phyloP scores from a whole-genome alignment of 805 yeast genomes.

The Saturnispora sanitii region DNA sequence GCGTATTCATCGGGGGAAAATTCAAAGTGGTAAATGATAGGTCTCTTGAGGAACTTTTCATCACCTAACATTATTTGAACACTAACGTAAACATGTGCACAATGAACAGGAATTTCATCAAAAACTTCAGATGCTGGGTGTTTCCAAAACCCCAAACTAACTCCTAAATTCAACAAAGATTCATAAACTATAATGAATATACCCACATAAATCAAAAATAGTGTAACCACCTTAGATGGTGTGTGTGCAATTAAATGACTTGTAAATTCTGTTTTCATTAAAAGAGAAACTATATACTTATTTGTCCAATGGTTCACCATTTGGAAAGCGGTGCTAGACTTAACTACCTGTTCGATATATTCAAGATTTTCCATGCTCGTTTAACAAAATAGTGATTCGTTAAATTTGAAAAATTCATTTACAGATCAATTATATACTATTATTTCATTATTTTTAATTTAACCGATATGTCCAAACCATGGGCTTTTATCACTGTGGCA shows the following conservation, averaged over 20 bases:
- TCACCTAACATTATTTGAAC: conserved; percentile 31
- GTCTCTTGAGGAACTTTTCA: conserved; percentile 20
- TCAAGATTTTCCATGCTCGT: neutral
- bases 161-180: conserved; percentile 17
- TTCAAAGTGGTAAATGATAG: conserved; percentile 57
- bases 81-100: conserved; percentile 59
- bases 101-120: conserved; percentile 65
- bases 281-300: conserved; percentile 11
- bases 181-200: conserved; percentile 20
- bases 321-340: conserved; percentile 1
- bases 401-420: too few species aligned
- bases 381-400: too few species aligned
- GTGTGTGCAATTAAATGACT: conserved; percentile 16
- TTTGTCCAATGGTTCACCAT: conserved; percentile 9
- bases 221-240: conserved; percentile 20
- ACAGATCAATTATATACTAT: too few species aligned
- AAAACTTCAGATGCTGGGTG: conserved; percentile 42
- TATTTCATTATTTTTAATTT: too few species aligned
- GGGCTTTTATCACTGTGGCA: conserved; percentile 5
- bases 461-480: conserved; percentile 10
- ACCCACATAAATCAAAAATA: conserved; percentile 19
- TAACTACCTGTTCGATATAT: neutral
- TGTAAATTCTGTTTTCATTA: conserved; percentile 16
- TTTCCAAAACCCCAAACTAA: conserved; percentile 20
- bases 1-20: conserved; percentile 76